Conservation (phyloP, 1,139 yeast genomes). For the Candida frijolesensis region DNA sequence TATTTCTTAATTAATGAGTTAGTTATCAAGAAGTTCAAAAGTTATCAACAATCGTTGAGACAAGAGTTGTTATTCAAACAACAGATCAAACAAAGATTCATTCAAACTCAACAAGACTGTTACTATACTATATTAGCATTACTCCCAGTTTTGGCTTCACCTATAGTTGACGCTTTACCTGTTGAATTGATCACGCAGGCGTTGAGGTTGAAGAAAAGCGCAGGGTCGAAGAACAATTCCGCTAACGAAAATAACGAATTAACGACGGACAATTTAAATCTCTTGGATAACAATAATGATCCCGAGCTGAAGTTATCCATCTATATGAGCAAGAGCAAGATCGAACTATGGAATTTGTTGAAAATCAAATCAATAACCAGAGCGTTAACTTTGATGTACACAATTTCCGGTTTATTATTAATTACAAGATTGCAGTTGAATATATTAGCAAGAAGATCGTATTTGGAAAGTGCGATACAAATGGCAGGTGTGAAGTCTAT, state of each 20-base stretch:
- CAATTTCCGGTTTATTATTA: constrained; percentile 68
- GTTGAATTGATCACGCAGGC: constrained; percentile 77
- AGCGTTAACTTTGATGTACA: constrained; percentile 69
- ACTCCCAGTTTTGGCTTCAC: constrained; percentile 73
- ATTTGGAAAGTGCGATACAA: constrained; percentile 74
- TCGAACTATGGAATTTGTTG: constrained; percentile 83
- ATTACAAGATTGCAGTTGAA: constrained; percentile 85
- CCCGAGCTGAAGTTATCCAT: constrained; percentile 30
- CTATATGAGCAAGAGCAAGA: constrained; percentile 54
- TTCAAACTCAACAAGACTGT: constrained; percentile 92
- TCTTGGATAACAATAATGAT: constrained; percentile 32
- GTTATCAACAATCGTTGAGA: constrained; percentile 66
- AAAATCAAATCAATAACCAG: constrained; percentile 77
- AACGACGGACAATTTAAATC: constrained; percentile 44
- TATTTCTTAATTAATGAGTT: constrained; percentile 62
- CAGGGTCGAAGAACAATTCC: constrained; percentile 10
- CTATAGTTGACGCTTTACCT: constrained; percentile 62
- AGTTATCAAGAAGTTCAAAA: constrained; percentile 59
- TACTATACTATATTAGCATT: constrained; percentile 81
- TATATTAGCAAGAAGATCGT: constrained; percentile 82
- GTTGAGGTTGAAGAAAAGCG: constrained; percentile 58
- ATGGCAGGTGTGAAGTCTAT: constrained; percentile 51
- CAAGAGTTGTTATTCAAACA: constrained; percentile 81
- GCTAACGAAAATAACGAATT: constrained; percentile 31
- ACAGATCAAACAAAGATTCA: constrained; percentile 72